Percentiles rank a stretch among this genome's conserved stretches.
These are phyloP conservation scores for Quercus engelmannii DNA, from an alignment of 306 rosid genomes.

Conservation along the genomic window DNA sequence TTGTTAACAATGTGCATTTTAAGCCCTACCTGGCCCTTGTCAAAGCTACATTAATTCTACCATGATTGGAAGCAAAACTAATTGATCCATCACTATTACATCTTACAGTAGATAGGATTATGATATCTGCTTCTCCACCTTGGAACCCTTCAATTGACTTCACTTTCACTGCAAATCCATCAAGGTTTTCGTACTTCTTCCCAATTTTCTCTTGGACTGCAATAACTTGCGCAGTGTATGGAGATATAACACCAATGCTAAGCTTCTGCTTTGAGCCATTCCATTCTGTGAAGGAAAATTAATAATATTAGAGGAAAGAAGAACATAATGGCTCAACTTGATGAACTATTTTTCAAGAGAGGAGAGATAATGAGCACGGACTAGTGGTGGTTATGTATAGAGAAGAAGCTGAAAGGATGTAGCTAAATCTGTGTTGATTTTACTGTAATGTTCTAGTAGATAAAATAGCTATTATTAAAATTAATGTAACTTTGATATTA, in stretches of 20 bases:
- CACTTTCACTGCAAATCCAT: conserved; percentile 64
- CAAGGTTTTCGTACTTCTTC: conserved; percentile 22
- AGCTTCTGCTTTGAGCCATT: conserved; percentile 25
- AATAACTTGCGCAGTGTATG: conserved; percentile 74
- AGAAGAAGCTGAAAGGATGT: too few relatives aligned
- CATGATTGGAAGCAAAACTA: conserved; percentile 46
- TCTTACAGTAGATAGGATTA: conserved; percentile 73
- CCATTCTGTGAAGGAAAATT: conserved; percentile 43
- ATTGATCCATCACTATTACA: conserved; percentile 35
- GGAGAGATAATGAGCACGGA: too few relatives aligned
- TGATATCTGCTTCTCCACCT: conserved; percentile 75
- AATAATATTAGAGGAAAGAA: background rate
- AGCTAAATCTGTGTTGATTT: too few relatives aligned
- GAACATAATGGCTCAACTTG: too few relatives aligned
- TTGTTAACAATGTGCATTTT: too few relatives aligned
- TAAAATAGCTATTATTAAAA: too few relatives aligned
- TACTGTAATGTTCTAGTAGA: too few relatives aligned
- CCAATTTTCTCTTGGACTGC: conserved; percentile 52
- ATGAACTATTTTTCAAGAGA: too few relatives aligned
- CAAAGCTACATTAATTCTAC: conserved; percentile 77
- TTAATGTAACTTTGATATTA: too few relatives aligned
- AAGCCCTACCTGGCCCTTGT: conserved; percentile 71
- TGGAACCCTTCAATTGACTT: conserved; percentile 75
- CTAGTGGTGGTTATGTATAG: too few relatives aligned
- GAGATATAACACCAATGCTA: conserved; percentile 67